phyloP scores from a whole-genome alignment of 116 monocot genomes.

The Dioscorea cayenensis region DNA sequence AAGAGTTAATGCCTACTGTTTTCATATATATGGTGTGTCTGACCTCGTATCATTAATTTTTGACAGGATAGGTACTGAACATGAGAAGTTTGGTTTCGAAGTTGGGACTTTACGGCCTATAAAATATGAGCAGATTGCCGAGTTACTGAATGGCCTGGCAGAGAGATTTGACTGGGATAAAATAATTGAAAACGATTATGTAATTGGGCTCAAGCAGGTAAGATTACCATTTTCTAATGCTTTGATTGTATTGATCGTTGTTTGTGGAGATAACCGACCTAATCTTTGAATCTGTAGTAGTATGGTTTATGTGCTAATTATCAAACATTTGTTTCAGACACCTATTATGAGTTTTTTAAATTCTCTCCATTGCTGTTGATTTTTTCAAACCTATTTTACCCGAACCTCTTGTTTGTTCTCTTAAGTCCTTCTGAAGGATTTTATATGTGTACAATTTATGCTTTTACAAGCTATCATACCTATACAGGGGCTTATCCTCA shows the following conservation, averaged over 20 bases:
- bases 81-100: conserved; percentile 98
- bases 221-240: conserved; percentile 2
- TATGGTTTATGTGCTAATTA: not conserved
- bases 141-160: conserved; percentile 75
- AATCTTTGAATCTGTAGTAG: too few species aligned
- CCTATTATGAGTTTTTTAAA: too few species aligned
- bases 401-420: not conserved
- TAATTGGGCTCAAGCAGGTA: conserved; percentile 98
- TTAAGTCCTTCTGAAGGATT: not conserved
- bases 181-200: conserved; percentile 78
- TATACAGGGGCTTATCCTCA: not conserved
- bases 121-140: conserved; percentile 79
- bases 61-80: conserved; percentile 99
- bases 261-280: not conserved
- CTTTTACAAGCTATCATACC: not conserved
- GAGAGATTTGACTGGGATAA: conserved; percentile 99
- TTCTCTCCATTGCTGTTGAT: too few species aligned
- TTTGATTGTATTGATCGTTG: not conserved
- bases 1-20: not conserved
- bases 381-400: not conserved
- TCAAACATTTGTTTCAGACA: too few species aligned
- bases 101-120: conserved; percentile 73
- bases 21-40: not conserved
- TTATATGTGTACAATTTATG: not conserved
- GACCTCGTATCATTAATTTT: not conserved